Evolutionary conservation across 768 basidiomycete species (phyloP).

Genomic region (Tubosaeta brunneosetosa): DNA sequence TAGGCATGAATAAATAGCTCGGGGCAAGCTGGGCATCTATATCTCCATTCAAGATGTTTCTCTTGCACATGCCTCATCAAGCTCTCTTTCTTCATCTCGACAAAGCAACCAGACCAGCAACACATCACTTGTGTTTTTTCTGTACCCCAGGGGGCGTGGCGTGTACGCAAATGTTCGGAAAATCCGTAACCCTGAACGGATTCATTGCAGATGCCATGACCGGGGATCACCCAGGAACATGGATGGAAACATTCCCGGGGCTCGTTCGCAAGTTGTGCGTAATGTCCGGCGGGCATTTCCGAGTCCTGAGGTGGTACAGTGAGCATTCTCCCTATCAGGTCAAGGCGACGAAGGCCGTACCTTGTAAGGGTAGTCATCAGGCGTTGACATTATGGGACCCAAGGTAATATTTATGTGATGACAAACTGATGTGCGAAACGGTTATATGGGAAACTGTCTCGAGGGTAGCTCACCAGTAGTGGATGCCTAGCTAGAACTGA

Average conservation of each 20-base stretch:
- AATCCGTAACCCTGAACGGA: slow-evolving; percentile 7
- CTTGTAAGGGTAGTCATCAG: not conserved
- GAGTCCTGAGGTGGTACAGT: slow-evolving; percentile 8
- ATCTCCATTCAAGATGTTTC: slow-evolving; percentile 17
- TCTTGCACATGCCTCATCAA: slow-evolving; percentile 25
- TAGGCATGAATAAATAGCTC: slow-evolving; percentile 26
- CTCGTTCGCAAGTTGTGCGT: not conserved
- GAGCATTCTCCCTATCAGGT: not conserved
- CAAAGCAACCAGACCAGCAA: slow-evolving; percentile 17
- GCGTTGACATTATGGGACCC: slow-evolving; percentile 1
- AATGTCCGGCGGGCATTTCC: not conserved
- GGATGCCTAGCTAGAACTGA: too few relatives aligned
- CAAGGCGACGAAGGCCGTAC: slow-evolving; percentile 1
- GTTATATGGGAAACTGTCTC: too few relatives aligned
- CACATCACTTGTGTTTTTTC: slow-evolving; percentile 9
- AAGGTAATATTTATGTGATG: too few relatives aligned
- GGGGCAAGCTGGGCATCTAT: slow-evolving; percentile 14
- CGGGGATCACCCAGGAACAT: slow-evolving; percentile 17
- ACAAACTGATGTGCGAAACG: too few relatives aligned
- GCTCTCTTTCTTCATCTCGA: slow-evolving; percentile 26
- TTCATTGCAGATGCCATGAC: not conserved
- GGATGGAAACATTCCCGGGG: slow-evolving; percentile 5
- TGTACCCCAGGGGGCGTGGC: slow-evolving; percentile 17
- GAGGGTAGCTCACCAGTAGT: too few relatives aligned
- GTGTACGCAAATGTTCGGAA: slow-evolving; percentile 18